These are phyloP conservation scores for Furcasterigmium furcatum DNA, from an alignment of 2,329 filamentous ascomycete genomes.

Conservation along the genomic window DNA sequence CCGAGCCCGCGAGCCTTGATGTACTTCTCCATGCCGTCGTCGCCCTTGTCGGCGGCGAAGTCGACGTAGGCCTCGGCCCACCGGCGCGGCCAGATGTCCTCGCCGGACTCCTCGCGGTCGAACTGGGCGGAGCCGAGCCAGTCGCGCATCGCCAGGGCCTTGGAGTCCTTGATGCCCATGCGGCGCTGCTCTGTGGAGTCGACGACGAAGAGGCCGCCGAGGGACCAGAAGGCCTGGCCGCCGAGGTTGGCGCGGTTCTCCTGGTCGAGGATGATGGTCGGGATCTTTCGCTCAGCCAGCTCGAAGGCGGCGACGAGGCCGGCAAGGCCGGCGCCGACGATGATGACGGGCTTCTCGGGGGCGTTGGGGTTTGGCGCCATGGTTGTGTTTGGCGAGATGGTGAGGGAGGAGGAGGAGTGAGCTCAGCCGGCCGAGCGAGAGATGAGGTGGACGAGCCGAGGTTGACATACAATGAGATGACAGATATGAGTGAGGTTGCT, in stretches of 20 bases:
- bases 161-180: conserved; percentile 55
- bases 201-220: conserved; percentile 59
- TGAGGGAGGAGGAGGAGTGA: not conserved
- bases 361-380: not conserved
- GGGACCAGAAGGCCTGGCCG: conserved; percentile 62
- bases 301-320: conserved; percentile 59
- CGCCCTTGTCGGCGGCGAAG: conserved; percentile 55
- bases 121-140: conserved; percentile 57
- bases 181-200: conserved; percentile 54
- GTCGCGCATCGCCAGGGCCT: conserved; percentile 54
- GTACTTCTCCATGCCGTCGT: conserved; percentile 56
- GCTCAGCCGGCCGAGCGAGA: too few relatives aligned
- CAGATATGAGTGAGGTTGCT: too few relatives aligned
- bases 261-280: conserved; percentile 52
- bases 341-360: conserved; percentile 40
- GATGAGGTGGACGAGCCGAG: not conserved
- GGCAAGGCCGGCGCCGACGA: conserved; percentile 54
- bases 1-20: conserved; percentile 49
- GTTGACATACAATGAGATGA: too few relatives aligned
- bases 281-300: conserved; percentile 45
- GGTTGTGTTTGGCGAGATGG: not conserved
- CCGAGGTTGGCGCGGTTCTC: conserved; percentile 54
- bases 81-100: conserved; percentile 55
- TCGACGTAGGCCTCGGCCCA: conserved; percentile 65
- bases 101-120: conserved; percentile 42